These are phyloP conservation scores for Vicia villosa DNA, from an alignment of 306 rosid genomes.

Conservation along the genomic window DNA sequence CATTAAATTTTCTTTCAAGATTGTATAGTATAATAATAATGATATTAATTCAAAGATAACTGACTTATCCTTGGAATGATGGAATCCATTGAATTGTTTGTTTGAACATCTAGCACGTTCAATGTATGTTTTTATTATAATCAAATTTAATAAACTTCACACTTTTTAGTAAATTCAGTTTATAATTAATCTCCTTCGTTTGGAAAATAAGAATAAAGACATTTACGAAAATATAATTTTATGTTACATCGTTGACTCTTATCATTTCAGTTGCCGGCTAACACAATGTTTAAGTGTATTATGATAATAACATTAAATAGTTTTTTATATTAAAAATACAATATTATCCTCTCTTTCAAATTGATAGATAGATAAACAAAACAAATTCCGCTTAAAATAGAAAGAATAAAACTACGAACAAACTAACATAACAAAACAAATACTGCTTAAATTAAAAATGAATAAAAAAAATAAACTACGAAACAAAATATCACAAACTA, in stretches of 20 bases:
- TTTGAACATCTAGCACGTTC: not conserved
- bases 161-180: not conserved
- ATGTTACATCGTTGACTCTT: not conserved
- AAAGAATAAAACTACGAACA: too few relatives aligned
- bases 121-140: not conserved
- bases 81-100: not conserved
- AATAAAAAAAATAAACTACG: too few relatives aligned
- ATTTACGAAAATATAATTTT: too few relatives aligned
- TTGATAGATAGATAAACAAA: too few relatives aligned
- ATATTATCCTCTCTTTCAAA: too few relatives aligned
- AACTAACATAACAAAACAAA: too few relatives aligned
- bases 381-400: too few relatives aligned
- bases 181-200: not conserved
- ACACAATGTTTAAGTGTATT: not conserved
- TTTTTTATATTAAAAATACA: too few relatives aligned
- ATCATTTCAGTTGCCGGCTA: not conserved
- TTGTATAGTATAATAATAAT: not conserved
- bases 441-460: too few relatives aligned
- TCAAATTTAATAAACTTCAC: not conserved
- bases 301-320: too few relatives aligned
- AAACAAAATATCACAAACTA: too few relatives aligned
- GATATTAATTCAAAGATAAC: not conserved
- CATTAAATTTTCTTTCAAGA: not conserved
- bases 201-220: too few relatives aligned
- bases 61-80: not conserved